Evolutionary conservation across 2,329 filamentous ascomycete species (phyloP), one percentile per base, ranked within the genome.

Genomic region (Daldinia eschscholtzii): DNA sequence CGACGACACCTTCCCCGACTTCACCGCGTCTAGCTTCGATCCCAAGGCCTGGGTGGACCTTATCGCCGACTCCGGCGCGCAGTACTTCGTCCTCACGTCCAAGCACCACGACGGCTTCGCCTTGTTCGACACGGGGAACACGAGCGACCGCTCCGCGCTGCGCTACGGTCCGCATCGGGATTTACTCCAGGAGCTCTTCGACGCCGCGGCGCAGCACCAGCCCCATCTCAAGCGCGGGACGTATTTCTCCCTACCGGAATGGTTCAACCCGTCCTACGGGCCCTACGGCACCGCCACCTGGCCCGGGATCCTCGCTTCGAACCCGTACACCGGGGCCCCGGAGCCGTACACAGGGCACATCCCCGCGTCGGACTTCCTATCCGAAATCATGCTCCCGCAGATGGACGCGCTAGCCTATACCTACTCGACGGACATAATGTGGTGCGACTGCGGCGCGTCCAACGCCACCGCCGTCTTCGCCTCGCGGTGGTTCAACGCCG

Each of bases 1-100:
- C 72, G 87, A 89, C 68, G 86, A 89, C 73, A 85, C 85, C 59
- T 84, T 88, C 71, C 75, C 78, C 2, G 80, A 85, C 65, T 89
- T 88, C 76, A 88, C 85, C 0, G 85, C 84, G 0, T 78, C 80
- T 0, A 74, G 74, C 1, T 89, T 80, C 70, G 80, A 87, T 68
- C 81, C 87, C 0, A 86, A 85, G 61, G 83, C 71, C 57, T 81
- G 79, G 79, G 79, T 81, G 0, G 79, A 81, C 60, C 73, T 81
- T 2, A 77, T 81, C 63, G 79, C 77, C 2, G 79, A 78, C 37
- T 77, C 79, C 0, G 80, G 80, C 0, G 80, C 79, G 6, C 74
- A 75, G 80, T 84, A 85, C 73, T 84, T 85, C 65, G 83, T 85
- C 4, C 70, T 82, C 13, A 83, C 81, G 0, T 80, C 81, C 1